These are phyloP conservation scores for Geosmithia flava DNA, from an alignment of 2,329 filamentous ascomycete species.

Conservation along the genomic window DNA sequence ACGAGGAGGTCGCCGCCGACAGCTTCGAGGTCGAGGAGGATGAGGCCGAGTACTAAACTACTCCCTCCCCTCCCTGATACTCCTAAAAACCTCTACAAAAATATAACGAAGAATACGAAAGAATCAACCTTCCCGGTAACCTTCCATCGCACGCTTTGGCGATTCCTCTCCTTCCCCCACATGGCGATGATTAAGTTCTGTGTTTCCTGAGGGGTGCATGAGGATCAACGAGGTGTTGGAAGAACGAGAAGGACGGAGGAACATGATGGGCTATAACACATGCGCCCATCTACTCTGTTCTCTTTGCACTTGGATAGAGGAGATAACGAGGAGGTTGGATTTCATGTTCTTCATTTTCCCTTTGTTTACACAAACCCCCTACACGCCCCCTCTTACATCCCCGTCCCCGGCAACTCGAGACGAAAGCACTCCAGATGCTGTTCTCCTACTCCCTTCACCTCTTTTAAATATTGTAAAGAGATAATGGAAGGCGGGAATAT, in stretches of 20 bases:
- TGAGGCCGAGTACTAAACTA: slow-evolving; percentile 62
- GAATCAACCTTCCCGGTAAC: neutral
- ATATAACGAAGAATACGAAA: too few species aligned
- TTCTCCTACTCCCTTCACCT: too few species aligned
- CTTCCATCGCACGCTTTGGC: neutral
- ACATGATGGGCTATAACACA: too few species aligned
- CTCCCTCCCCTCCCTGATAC: neutral
- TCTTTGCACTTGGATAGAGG: too few species aligned
- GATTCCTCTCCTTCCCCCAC: neutral
- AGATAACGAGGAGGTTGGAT: too few species aligned
- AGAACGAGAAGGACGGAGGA: too few species aligned
- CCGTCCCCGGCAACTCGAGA: neutral
- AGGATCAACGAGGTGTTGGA: too few species aligned
- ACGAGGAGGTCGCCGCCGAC: slow-evolving; percentile 73
- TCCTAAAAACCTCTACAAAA: too few species aligned
- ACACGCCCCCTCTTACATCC: neutral
- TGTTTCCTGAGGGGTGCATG: neutral
- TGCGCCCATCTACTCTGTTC: too few species aligned
- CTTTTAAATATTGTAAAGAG: slow-evolving; percentile 1
- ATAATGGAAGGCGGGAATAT: neutral
- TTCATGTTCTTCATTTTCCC: too few species aligned
- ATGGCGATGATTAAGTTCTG: neutral
- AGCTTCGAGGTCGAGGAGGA: slow-evolving; percentile 52
- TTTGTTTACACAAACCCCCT: too few species aligned
- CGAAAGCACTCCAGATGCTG: neutral